These are phyloP conservation scores for Pleurotus cornucopiae DNA, from an alignment of 768 basidiomycete genomes.

Conservation along the genomic window DNA sequence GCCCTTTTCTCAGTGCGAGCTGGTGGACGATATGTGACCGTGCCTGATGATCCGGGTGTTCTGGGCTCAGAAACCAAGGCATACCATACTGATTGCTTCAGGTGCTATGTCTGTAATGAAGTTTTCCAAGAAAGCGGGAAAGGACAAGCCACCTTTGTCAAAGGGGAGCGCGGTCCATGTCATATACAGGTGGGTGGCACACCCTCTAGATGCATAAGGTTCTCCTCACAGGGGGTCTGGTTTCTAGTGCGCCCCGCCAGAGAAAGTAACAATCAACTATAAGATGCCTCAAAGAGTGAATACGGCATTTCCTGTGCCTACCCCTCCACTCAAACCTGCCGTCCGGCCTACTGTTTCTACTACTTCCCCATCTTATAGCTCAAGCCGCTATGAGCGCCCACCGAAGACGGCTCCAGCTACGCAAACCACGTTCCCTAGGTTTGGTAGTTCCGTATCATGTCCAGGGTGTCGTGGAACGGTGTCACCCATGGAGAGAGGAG, in stretches of 20 bases:
- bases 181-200: conserved; percentile 50
- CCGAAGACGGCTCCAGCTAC: conserved; percentile 29
- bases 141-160: conserved; percentile 70
- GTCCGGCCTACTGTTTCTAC: conserved; percentile 13
- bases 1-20: conserved; percentile 54
- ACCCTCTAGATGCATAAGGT: not conserved
- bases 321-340: not conserved
- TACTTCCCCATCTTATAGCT: conserved; percentile 15
- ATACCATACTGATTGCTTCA: conserved; percentile 77
- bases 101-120: conserved; percentile 61
- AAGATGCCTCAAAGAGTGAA: not conserved
- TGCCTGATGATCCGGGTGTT: conserved; percentile 44
- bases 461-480: conserved; percentile 74
- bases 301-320: not conserved
- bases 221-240: not conserved
- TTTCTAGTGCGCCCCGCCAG: conserved; percentile 40
- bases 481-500: conserved; percentile 80
- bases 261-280: conserved; percentile 31
- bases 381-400: conserved; percentile 24
- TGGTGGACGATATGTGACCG: conserved; percentile 55
- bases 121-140: conserved; percentile 56
- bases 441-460: conserved; percentile 59
- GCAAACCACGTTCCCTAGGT: conserved; percentile 41
- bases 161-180: conserved; percentile 59
- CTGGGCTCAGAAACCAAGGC: conserved; percentile 45